phyloP scores from a whole-genome alignment of 2,329 filamentous ascomycete genomes.

The Lasiodiplodia sp. region DNA sequence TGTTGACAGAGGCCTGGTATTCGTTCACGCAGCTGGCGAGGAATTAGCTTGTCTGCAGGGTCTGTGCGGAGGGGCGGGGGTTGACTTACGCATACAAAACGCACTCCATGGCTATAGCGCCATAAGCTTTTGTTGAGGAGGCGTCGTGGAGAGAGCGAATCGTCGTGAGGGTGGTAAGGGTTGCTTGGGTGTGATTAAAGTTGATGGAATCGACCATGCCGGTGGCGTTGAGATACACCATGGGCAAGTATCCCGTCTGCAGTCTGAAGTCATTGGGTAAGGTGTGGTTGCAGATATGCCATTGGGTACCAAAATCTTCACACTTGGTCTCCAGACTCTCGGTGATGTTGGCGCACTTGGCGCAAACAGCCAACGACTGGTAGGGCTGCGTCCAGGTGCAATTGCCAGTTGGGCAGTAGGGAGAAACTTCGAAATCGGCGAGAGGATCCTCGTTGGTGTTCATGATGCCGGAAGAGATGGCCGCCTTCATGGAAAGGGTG shows the following conservation, averaged over 20 bases:
- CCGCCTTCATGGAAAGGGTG: conserved; percentile 20
- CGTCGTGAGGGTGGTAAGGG: background rate
- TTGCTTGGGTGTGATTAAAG: conserved; percentile 13
- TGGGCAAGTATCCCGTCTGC: background rate
- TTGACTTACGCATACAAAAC: conserved; percentile 10
- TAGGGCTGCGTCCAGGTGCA: conserved; percentile 31
- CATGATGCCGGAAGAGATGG: conserved; percentile 9
- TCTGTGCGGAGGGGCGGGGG: background rate
- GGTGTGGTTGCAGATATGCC: background rate
- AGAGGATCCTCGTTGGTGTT: background rate
- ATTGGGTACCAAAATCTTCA: background rate
- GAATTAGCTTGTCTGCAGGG: background rate
- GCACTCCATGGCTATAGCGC: conserved; percentile 19
- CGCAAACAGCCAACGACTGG: conserved; percentile 29
- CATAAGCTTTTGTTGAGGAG: background rate
- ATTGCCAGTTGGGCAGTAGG: conserved; percentile 30
- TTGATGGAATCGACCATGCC: background rate
- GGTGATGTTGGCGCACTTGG: conserved; percentile 30
- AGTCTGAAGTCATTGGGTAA: conserved; percentile 10
- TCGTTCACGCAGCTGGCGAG: conserved; percentile 16
- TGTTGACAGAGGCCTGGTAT: background rate
- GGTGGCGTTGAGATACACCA: background rate
- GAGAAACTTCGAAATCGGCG: conserved; percentile 7
- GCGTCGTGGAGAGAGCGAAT: conserved; percentile 19
- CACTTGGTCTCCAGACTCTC: conserved; percentile 11